Evolutionary conservation across 2,329 filamentous ascomycete species (phyloP).

Genomic region (Aspergillus jensenii): DNA sequence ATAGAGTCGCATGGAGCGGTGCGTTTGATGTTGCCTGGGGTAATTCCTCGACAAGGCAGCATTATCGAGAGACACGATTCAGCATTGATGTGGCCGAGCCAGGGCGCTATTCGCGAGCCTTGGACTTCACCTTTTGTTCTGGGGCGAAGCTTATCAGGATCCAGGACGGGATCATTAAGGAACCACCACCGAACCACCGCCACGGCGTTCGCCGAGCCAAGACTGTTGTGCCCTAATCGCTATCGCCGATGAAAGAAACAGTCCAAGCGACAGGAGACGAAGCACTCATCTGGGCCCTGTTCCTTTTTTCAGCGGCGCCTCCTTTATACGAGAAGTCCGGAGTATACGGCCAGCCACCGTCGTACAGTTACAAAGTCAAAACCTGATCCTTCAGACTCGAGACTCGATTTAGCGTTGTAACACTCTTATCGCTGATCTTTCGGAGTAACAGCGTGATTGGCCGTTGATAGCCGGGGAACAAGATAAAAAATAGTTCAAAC

Average conservation of each 20-base stretch:
- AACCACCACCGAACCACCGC: neutral
- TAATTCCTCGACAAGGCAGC: too few relatives aligned
- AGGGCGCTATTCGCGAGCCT: too few relatives aligned
- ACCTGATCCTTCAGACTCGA: neutral
- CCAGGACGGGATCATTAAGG: conserved; percentile 1
- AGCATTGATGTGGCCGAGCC: too few relatives aligned
- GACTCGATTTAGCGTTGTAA: conserved; percentile 9
- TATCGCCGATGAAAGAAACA: neutral
- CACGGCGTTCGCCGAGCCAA: conserved; percentile 10
- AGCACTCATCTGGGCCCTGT: neutral
- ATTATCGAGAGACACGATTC: too few relatives aligned
- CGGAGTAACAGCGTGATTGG: neutral
- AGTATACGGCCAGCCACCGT: too few relatives aligned
- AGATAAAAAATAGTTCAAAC: neutral
- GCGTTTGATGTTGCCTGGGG: too few relatives aligned
- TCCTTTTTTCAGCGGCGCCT: too few relatives aligned
- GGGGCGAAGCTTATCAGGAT: conserved; percentile 15
- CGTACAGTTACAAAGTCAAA: too few relatives aligned
- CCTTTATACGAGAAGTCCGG: too few relatives aligned
- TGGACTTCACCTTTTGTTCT: neutral
- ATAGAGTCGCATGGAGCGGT: too few relatives aligned
- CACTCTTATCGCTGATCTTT: conserved; percentile 12
- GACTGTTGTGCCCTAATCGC: neutral
- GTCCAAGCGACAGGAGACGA: neutral
- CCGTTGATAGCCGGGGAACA: neutral